A percentile compares a stretch with the other conserved stretches of the same genome.
Conservation (phyloP, 768 basidiomycete genomes). For the Kwoniella botswanensis region DNA sequence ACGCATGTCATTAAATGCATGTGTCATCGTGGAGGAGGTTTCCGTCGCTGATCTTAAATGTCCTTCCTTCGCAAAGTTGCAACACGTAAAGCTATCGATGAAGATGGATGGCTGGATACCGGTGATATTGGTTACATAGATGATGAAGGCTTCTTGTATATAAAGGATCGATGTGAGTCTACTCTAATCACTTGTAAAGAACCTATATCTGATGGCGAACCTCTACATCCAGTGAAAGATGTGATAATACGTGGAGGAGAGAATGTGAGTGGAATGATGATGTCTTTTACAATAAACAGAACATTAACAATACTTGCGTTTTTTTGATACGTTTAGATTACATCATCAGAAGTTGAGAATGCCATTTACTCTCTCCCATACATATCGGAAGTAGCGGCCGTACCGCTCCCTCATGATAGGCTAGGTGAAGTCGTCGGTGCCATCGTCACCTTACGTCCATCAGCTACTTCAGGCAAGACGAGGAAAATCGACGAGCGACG, state of each 20-base stretch:
- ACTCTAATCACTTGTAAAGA: not conserved
- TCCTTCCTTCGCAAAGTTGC: slow-evolving; percentile 23
- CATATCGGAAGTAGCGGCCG: slow-evolving; percentile 43
- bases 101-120: slow-evolving; percentile 51
- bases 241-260: slow-evolving; percentile 54
- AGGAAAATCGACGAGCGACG: slow-evolving; percentile 23
- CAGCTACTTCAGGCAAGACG: not conserved
- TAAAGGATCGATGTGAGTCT: slow-evolving; percentile 46
- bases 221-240: slow-evolving; percentile 41
- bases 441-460: slow-evolving; percentile 32
- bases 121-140: slow-evolving; percentile 47
- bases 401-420: slow-evolving; percentile 40
- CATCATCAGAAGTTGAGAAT: slow-evolving; percentile 49
- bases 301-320: not conserved
- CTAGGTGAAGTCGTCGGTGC: slow-evolving; percentile 49
- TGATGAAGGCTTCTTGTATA: slow-evolving; percentile 48
- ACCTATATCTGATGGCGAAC: slow-evolving; percentile 1
- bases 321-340: slow-evolving; percentile 30
- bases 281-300: not conserved
- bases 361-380: slow-evolving; percentile 42
- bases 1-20: no score
- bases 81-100: slow-evolving; percentile 38
- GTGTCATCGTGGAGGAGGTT: no score
- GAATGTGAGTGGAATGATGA: slow-evolving; percentile 38
- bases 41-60: no score